A percentile compares a stretch with the other conserved stretches of the same genome.
Conservation (phyloP, 2,329 filamentous ascomycete genomes). For the Colletotrichum horii region DNA sequence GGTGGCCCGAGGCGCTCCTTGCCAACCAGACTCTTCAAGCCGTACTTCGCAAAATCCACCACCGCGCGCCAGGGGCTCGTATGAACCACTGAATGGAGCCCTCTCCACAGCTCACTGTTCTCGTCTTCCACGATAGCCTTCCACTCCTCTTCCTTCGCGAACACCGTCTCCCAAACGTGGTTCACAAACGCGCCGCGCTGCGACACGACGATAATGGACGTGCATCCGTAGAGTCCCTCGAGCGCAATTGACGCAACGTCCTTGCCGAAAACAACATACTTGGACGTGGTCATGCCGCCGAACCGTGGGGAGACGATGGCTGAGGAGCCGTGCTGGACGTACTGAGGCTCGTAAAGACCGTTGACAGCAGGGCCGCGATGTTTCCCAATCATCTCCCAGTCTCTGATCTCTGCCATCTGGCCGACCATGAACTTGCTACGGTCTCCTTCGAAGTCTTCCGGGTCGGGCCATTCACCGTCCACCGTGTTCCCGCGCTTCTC, state of each 20-base stretch:
- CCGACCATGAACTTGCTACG: not conserved
- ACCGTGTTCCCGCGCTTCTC: not conserved
- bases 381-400: not conserved
- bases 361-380: not conserved
- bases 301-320: rapidly evolving
- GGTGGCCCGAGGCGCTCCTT: not conserved
- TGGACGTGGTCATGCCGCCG: not conserved
- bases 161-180: not conserved
- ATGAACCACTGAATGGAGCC: rapidly evolving
- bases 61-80: not conserved
- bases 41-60: not conserved
- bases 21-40: not conserved
- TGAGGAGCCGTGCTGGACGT: rapidly evolving
- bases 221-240: not conserved
- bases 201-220: not conserved
- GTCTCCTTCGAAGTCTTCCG: not conserved
- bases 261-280: not conserved
- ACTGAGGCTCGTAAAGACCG: not conserved
- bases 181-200: not conserved
- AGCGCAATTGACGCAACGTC: not conserved
- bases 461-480: not conserved
- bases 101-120: rapidly evolving
- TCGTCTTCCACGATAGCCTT: not conserved
- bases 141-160: not conserved
- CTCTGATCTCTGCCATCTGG: not conserved